Evolutionary conservation across 2,329 filamentous ascomycete species (phyloP).

Genomic region (Akanthomyces lecanii): DNA sequence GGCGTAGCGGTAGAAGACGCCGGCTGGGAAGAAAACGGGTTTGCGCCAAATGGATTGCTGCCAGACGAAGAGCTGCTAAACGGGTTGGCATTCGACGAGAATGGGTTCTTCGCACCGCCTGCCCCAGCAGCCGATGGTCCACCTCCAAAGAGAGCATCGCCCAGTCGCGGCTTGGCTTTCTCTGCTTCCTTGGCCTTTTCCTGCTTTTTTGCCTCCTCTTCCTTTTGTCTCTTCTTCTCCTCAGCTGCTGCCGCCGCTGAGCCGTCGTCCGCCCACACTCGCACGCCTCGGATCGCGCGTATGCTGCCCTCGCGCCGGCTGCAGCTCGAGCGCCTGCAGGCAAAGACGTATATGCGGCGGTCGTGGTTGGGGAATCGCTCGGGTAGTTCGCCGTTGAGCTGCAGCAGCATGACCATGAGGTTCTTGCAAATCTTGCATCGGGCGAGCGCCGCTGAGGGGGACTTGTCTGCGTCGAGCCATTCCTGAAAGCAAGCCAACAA

Average conservation of each 20-base stretch:
- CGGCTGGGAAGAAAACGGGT: conserved; percentile 25
- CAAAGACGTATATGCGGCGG: conserved; percentile 80
- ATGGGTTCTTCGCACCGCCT: conserved; percentile 57
- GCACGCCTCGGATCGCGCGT: conserved; percentile 66
- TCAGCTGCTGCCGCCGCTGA: conserved; percentile 25
- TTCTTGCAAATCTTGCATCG: conserved; percentile 85
- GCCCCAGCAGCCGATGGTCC: conserved; percentile 36
- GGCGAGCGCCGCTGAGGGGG: conserved; percentile 72
- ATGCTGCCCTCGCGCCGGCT: conserved; percentile 79
- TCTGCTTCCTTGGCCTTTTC: conserved; percentile 30
- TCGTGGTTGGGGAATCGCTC: conserved; percentile 84
- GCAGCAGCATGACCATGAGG: conserved; percentile 77
- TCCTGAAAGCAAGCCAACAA: conserved; percentile 48
- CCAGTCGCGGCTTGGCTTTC: conserved; percentile 45
- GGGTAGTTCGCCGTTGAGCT: conserved; percentile 86
- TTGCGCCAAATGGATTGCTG: conserved; percentile 31
- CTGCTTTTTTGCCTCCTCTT: conserved; percentile 25
- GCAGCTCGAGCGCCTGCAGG: conserved; percentile 73
- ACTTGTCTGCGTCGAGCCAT: conserved; percentile 71
- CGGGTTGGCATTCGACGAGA: conserved; percentile 50
- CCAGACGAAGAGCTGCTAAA: conserved; percentile 36
- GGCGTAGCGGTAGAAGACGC: conserved; percentile 22
- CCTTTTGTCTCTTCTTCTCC: conserved; percentile 30
- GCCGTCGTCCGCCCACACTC: conserved; percentile 44
- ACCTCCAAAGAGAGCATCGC: conserved; percentile 66